phyloP scores from a whole-genome alignment of 331 rosid genomes.

The Arachis monticola region DNA sequence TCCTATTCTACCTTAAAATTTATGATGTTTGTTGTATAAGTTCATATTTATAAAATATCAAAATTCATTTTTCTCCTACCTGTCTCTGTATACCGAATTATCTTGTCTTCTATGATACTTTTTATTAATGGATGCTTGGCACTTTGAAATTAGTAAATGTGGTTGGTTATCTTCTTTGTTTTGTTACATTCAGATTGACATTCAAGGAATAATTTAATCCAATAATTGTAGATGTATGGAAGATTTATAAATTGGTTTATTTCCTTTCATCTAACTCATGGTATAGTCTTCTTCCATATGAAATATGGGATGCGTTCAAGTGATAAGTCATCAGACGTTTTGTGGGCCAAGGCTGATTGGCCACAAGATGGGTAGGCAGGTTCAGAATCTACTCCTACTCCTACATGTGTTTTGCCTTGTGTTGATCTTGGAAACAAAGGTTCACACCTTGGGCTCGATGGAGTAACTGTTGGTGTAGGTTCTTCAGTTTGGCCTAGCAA shows the following conservation, averaged over 20 bases:
- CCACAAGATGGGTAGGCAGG: constrained; percentile 96
- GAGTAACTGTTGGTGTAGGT: constrained; percentile 79
- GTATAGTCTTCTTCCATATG: constrained; percentile 77
- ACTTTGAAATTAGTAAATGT: background rate
- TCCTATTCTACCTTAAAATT: background rate
- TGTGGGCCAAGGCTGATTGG: constrained; percentile 93
- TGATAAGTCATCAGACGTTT: constrained; percentile 58
- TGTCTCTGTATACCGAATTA: constrained; percentile 20
- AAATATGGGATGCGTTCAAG: constrained; percentile 52
- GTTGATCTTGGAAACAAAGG: constrained; percentile 84
- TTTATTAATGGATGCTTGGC: constrained; percentile 45
- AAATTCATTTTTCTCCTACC: background rate
- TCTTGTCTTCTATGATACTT: constrained; percentile 32
- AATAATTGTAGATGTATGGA: constrained; percentile 1
- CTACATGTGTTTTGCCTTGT: constrained; percentile 82
- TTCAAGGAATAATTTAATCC: constrained; percentile 33
- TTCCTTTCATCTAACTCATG: constrained; percentile 60
- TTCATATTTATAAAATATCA: constrained; percentile 28
- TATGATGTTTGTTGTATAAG: background rate
- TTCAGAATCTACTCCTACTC: constrained; percentile 79
- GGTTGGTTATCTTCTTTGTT: constrained; percentile 6
- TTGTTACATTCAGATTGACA: constrained; percentile 23
- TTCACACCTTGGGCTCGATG: constrained; percentile 82
- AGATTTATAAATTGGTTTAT: constrained; percentile 41
- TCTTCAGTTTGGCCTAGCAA: constrained; percentile 64